Base-by-base conservation (phyloP, 768 basidiomycete species). In the Russula abietina region DNA sequence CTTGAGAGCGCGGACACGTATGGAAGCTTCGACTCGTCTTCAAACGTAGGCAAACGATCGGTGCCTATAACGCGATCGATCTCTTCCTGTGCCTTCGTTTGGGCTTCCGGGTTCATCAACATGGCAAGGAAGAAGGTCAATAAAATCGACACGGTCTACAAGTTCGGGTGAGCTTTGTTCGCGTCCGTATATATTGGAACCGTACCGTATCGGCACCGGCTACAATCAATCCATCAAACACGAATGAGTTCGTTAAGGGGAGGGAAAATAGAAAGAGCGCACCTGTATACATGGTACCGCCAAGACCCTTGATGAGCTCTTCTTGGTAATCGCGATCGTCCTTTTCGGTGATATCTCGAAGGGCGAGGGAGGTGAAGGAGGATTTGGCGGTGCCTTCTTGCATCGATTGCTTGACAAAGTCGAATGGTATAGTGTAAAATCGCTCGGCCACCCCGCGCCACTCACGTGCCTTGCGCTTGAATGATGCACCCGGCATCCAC, bases 401-500 rank as follows among this genome's bases (percentile, higher is more conserved):
- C 64, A 69, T 69, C 2, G 59, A 57, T 17, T 59, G 9, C 53
- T 69, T 69, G 46, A 68, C 69, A 53, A 63, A 55, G 9, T 62
- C 60, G 58, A 69, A 68, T 2, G 69, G 69, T 32, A 62, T 38
- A 4, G 64, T 63, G 48, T 62, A 58, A 33, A 61, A 62, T 2
- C 66, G 54, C 36, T 70, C 64, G 17, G 66, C 65, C 7, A 59
- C 41, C 0, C n/a, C 61, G 2, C 62, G 55, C 69, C 69, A 70
- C 49, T 65, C 64, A 28, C 59, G 52, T 16, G 69, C 69, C 46
- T 62, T 61, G 19, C 67, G 61, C 56, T 69, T 65, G 59, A 70
- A 70, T 24, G 61, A 65, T 1, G 67, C 69, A 4, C 70, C 70
- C 1, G 69, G 70, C 57, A 68, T 43, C 70, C 70, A 70, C n/a